These are phyloP conservation scores for Chiua virens DNA, from an alignment of 768 basidiomycete genomes.

Conservation along the genomic window DNA sequence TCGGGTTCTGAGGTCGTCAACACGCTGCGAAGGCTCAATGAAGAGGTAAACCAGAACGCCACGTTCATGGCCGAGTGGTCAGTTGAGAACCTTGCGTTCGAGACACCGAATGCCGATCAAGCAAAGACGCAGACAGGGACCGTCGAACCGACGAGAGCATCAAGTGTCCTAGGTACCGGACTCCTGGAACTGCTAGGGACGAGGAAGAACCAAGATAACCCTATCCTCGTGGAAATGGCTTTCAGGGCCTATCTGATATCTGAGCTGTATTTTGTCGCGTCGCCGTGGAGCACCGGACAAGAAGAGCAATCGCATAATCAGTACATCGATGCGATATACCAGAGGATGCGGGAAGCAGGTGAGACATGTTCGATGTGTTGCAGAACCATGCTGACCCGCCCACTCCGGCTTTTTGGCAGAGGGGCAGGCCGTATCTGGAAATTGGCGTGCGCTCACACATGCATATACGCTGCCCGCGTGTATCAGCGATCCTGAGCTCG, in stretches of 20 bases:
- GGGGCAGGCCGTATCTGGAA: constrained; percentile 40
- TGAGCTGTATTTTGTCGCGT: constrained; percentile 19
- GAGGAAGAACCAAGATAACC: constrained; percentile 24
- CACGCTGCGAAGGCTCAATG: constrained; percentile 43
- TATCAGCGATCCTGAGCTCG: constrained; percentile 16
- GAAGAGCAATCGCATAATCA: constrained; percentile 16
- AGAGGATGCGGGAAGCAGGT: constrained; percentile 35
- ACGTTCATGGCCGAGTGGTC: constrained; percentile 45
- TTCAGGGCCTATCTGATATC: constrained; percentile 28
- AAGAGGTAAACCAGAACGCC: constrained; percentile 45
- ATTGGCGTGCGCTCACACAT: constrained; percentile 43
- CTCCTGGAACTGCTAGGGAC: constrained; percentile 20
- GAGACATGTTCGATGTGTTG: constrained; percentile 8
- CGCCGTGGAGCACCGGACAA: constrained; percentile 20
- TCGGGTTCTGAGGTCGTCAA: constrained; percentile 46
- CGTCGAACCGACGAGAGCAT: constrained; percentile 11
- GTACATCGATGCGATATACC: constrained; percentile 30
- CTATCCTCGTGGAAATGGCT: constrained; percentile 33
- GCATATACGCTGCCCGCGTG: constrained; percentile 12
- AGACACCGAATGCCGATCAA: constrained; percentile 1
- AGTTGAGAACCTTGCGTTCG: constrained; percentile 37
- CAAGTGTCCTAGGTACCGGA: constrained; percentile 10
- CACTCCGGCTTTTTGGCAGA: constrained; percentile 27
- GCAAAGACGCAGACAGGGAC: constrained; percentile 1
- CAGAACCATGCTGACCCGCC: neutral